Evolutionary conservation across 225 moss, liverwort and hornwort species (phyloP), one percentile per base, ranked within the genome.

Genomic region (Bryoerythrophyllum caledonicum): DNA sequence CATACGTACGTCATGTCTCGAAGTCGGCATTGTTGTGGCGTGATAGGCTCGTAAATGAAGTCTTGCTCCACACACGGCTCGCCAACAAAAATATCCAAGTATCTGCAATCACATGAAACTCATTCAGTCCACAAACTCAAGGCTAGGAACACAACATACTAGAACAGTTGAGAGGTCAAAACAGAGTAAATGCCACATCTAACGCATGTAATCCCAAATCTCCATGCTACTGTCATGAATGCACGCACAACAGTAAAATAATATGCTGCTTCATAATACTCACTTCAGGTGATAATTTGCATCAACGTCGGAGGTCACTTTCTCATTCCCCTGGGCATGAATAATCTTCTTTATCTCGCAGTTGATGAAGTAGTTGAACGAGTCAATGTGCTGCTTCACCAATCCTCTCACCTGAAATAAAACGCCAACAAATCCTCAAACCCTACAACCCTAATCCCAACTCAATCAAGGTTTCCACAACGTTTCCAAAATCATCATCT

Each of bases 301-400:
- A 69, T 99, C 99, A 24, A 93, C 93, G 69, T 99, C 95, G 15
- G 99, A 95, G 4, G 91, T 93, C 54, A 99, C 90, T 86, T 93
- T 99, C 82, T 99, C 99, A 67, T 99, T 99, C 60, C 95, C 93
- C 76, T 92, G 95, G 2, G 99, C 99, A 76, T 99, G 99, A 48
- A 99, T 93, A 24, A 99, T 99, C 58, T 99, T 99, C 80, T 95
- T 99, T 11, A 99, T 99, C 83, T 99, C 99, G 58, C 95, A 99
- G 58, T 99, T 99, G 72, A 99, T 87, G 75, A 99, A 93, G 70
- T 99, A 99, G 67, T 99, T 99, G 83, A 99, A 99, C 8, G 99
- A 99, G 78, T 99, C 99, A 53, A 99, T 99, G 72, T 99, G 99
- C 86, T 99, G 99, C 74, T 99, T 99, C 84, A 99, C 95, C 78